Evolutionary conservation across 1,284 basidiomycete species (phyloP), one percentile per base, ranked within the genome.

Genomic region (Puccinia polysora): DNA sequence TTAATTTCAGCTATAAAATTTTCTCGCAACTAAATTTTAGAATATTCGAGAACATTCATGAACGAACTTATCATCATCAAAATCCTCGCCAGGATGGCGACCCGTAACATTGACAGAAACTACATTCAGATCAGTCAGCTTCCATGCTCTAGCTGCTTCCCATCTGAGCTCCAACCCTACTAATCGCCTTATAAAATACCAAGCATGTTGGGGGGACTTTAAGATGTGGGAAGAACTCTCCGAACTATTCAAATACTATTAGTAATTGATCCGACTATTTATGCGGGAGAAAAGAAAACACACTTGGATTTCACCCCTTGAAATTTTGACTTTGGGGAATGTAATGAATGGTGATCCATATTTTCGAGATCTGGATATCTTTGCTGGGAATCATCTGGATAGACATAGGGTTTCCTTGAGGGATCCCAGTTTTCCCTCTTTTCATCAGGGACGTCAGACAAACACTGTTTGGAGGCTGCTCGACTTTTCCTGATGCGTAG

Each of bases 111-210:
- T 30, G 18, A n/a, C 30, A 47, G 36, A 32, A n/a, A 20, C 55
- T 18, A 38, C 20, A 18, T 63, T 60, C 47, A 72, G 52, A 63
- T 58, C 62, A 0, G 69, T 72, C 30, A 64, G 40, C 32, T 65
- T 72, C 69, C 69, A 72, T 14, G 69, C 69, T 62, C 43, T 50
- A 20, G 47, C 49, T 32, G 59, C 45, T 47, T 72, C 69, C 69
- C 69, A 72, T 47, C 69, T 52, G 32, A 72, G 60, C 40, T 72
- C 69, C 40, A 64, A 36, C 34, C 69, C 69, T n/a, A 72, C 69
- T 18, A 72, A 64, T 23, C 58, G 47, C 10, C 69, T 47, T 6
- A 72, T 25, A 58, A 72, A 64, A 43, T 72, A 72, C 69, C 69
- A 72, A 40, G 40, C 60, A 34, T 72, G 69, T 23, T 72, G 69